These are phyloP conservation scores for Kokia cookei DNA, from an alignment of 441 rosid genomes.

Conservation along the genomic window DNA sequence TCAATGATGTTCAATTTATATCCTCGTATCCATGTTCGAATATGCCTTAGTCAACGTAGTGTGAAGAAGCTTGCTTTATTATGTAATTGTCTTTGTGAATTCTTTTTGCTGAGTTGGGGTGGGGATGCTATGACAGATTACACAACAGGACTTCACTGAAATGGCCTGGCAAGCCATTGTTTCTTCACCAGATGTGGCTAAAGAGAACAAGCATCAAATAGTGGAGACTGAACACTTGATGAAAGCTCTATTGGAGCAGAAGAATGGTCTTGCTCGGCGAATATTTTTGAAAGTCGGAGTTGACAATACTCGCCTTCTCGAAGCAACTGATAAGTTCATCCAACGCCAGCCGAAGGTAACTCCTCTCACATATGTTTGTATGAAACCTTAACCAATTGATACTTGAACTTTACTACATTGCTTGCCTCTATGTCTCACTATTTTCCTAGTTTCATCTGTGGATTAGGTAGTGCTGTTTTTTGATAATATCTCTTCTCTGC, in stretches of 20 bases:
- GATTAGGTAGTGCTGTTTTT: background rate
- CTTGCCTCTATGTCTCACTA: background rate
- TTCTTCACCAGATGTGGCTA: slow-evolving; percentile 89
- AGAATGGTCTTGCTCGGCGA: slow-evolving; percentile 97
- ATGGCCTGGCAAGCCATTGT: slow-evolving; percentile 99
- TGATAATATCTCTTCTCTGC: slow-evolving; percentile 2
- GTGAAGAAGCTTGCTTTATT: background rate
- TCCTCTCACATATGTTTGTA: background rate
- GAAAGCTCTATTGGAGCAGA: slow-evolving; percentile 93
- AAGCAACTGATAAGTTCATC: slow-evolving; percentile 82
- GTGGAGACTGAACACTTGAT: slow-evolving; percentile 97
- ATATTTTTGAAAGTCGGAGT: slow-evolving; percentile 81
- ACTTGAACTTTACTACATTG: background rate
- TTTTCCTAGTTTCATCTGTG: background rate
- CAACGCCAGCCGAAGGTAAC: slow-evolving; percentile 94
- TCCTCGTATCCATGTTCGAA: background rate
- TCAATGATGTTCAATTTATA: background rate
- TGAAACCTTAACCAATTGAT: background rate
- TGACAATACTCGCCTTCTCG: slow-evolving; percentile 85
- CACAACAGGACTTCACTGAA: slow-evolving; percentile 92
- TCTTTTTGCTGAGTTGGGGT: background rate
- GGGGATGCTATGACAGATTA: slow-evolving; percentile 43
- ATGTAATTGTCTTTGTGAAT: background rate
- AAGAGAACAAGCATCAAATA: slow-evolving; percentile 92
- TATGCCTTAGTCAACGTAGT: background rate